Evolutionary conservation across 768 basidiomycete genomes (phyloP), one percentile per base, ranked within the genome.

Genomic region (Suillus sp.): DNA sequence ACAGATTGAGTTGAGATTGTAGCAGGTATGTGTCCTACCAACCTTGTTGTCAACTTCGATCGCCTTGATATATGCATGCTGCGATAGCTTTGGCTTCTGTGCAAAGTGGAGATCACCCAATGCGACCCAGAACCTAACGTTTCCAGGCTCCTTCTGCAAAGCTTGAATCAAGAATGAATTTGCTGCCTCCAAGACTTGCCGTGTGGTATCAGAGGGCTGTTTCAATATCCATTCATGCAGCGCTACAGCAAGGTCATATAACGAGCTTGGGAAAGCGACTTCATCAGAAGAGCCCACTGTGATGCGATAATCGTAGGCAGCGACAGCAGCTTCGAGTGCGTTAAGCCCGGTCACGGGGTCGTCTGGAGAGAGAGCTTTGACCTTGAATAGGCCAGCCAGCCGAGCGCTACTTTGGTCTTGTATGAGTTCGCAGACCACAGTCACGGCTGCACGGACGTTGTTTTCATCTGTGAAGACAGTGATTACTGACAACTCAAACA

Each of bases 11-110:
- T 47, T 50, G 38, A 62, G 57, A 34, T 25, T 53, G 55, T 42
- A 27, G 64, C 22, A 38, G 48, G 34, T 20, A 40, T 32, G 20
- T n/a, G n/a, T 30, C 20, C 34, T 42, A 74, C 78, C 54, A 65
- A 92, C 93, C 82, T 96, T 96, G 0, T 85, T 75, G 71, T 98
- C 89, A 43, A 92, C 79, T 68, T 98, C 96, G 53, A 99, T 75
- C 5, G 95, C 90, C 63, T 86, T 90, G 71, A 98, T 87, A 69
- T 93, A 97, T 4, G 93, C 91, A 77, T 99, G 95, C 74, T 99
- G 96, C 3, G 93, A 89, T 1, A 86, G 80, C 68, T 87, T 90
- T 0, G 90, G 83, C 48, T 91, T 86, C 16, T 78, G 79, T 9
- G 82, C 69, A 69, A 94, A 91, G 63, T 88, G 80, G 18, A 90